Base-by-base conservation (phyloP, 805 yeast species). In the Saccharomycopsis fermentans region DNA sequence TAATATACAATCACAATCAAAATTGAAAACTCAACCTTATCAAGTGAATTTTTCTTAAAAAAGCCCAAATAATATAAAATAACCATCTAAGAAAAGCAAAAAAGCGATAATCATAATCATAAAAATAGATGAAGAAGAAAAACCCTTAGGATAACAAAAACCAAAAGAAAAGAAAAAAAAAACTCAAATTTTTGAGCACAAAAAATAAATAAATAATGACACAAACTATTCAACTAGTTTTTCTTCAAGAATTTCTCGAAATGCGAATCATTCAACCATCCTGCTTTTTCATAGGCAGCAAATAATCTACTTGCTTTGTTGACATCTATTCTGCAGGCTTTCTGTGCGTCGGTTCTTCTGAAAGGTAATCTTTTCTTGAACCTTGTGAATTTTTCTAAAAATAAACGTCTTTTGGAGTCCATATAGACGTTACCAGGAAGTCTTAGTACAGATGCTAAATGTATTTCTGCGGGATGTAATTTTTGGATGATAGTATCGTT, bases 321-420 rank as follows among this genome's bases (percentile, higher is more conserved):
- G 52, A 92, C 98, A 71, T 94, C 98, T 64, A 94, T 91, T 63
- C 96, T 82, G 71, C 98, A 92, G 5, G 97, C 97, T 75, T 94
- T 94, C 73, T 92, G 98, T 6, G 97, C 96, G 72, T 92, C 99
- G 0, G 98, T 94, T 73, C 97, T 84, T 73, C 97, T 84, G 73
- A 92, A 92, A 29, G 94, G 92, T 68, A 83, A 75, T 32, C 84
- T 85, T 55, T 76, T 74, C 65, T 81, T 81, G 65, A 83, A 71
- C 55, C 96, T 81, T 64, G 82, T 82, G 35, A 91, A 94, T 74
- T 90, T 92, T 70, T 92, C 98, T 59, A 83, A 81, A 72, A 92
- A 94, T 29, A 92, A 77, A 63, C 98, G 80, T 71, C 90, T 82
- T 73, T 87, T 87, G 17, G 90, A 84, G 65, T 83, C 87, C 69